Conservation (phyloP, 371 early-diverging fungal genomes). For the Mucor plumbeus region DNA sequence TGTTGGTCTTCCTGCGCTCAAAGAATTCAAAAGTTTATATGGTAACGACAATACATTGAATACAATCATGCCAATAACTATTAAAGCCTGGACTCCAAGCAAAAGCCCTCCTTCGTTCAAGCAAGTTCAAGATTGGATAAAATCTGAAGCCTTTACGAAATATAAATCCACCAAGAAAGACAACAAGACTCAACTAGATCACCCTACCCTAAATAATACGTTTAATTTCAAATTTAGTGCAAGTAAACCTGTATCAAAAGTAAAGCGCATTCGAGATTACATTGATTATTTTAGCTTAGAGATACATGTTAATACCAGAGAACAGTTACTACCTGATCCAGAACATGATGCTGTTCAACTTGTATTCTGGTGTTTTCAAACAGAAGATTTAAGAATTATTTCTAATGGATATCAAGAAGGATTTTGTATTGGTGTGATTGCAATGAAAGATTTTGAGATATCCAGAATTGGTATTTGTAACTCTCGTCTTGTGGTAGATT, state of each 20-base stretch:
- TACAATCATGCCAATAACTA: not conserved
- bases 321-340: slow-evolving; percentile 64
- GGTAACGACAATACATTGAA: not conserved
- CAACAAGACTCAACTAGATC: slow-evolving; percentile 50
- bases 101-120: slow-evolving; percentile 36
- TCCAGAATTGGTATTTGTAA: slow-evolving; percentile 42
- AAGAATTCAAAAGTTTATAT: slow-evolving; percentile 21
- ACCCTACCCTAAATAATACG: slow-evolving; percentile 59
- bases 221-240: slow-evolving; percentile 64
- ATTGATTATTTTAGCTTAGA: slow-evolving; percentile 51
- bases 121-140: slow-evolving; percentile 35
- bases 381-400: slow-evolving; percentile 36
- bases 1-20: slow-evolving; percentile 24
- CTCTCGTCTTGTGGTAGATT: slow-evolving; percentile 35
- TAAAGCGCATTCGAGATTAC: slow-evolving; percentile 27
- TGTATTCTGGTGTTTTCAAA: slow-evolving; percentile 66
- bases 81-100: slow-evolving; percentile 39
- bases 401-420: slow-evolving; percentile 55
- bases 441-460: slow-evolving; percentile 34
- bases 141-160: not conserved
- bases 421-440: slow-evolving; percentile 41
- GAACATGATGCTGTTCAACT: slow-evolving; percentile 52
- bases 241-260: slow-evolving; percentile 39
- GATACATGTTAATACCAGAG: slow-evolving; percentile 53
- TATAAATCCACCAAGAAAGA: not conserved